phyloP scores from a whole-genome alignment of 1,284 basidiomycete genomes.

The Rhodotorula sp. region DNA sequence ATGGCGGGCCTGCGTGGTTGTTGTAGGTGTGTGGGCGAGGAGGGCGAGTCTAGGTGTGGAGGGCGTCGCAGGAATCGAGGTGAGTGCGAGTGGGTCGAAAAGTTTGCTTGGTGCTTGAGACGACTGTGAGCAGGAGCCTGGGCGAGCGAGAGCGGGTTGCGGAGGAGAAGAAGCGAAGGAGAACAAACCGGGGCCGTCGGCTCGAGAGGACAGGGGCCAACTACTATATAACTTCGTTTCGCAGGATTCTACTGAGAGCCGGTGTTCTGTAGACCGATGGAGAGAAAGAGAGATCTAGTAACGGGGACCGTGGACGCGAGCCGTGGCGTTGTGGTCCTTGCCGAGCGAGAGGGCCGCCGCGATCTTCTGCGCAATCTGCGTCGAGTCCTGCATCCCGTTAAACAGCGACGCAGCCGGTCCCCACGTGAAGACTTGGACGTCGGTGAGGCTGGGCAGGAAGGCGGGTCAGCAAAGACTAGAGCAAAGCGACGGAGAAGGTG shows the following conservation, averaged over 20 bases:
- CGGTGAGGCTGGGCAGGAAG: constrained; percentile 12
- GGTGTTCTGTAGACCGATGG: too few species aligned
- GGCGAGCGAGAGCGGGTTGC: neutral
- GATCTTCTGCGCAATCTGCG: constrained; percentile 46
- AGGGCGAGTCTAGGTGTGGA: neutral
- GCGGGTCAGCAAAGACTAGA: too few species aligned
- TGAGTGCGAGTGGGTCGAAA: too few species aligned
- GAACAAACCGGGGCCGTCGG: neutral
- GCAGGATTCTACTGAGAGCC: too few species aligned
- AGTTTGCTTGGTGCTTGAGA: too few species aligned
- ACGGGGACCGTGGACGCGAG: neutral
- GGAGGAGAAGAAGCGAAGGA: neutral
- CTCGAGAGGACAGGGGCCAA: too few species aligned
- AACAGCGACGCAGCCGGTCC: constrained; percentile 51
- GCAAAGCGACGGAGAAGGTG: too few species aligned
- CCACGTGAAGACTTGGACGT: constrained; percentile 52
- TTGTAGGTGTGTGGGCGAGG: too few species aligned
- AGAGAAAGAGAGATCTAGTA: too few species aligned
- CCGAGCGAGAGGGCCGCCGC: constrained; percentile 49
- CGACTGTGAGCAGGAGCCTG: neutral
- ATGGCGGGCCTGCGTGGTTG: neutral
- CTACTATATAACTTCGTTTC: too few species aligned
- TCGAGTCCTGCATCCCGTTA: constrained; percentile 43
- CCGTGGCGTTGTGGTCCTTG: constrained; percentile 18
- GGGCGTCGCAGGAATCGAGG: neutral